Evolutionary conservation across 2,329 filamentous ascomycete species (phyloP).

Genomic region (Neophaeococcomyces mojaviensis): DNA sequence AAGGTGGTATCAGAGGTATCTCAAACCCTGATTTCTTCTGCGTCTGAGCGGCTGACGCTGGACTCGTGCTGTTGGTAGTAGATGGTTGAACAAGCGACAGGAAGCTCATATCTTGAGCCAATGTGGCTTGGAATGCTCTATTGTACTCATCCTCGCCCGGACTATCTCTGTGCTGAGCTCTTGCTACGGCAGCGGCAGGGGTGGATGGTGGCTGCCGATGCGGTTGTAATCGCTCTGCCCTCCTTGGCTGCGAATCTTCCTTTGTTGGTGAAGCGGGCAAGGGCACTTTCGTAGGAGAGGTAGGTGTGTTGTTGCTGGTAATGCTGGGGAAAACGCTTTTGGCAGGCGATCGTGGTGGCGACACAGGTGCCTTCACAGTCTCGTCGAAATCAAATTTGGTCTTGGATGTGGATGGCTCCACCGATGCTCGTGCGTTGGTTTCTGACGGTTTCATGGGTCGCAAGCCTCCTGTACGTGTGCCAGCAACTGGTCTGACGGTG

Average conservation of each 20-base stretch:
- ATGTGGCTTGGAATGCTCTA: constrained; percentile 33
- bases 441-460: constrained; percentile 72
- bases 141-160: constrained; percentile 35
- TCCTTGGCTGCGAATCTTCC: constrained; percentile 45
- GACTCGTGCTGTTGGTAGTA: constrained; percentile 18
- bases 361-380: constrained; percentile 41
- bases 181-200: constrained; percentile 36
- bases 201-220: constrained; percentile 38
- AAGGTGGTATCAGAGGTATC: constrained; percentile 29
- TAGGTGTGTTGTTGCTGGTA: constrained; percentile 25
- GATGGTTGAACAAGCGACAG: constrained; percentile 28
- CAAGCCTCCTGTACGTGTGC: constrained; percentile 56
- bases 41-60: constrained; percentile 12
- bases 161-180: constrained; percentile 32
- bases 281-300: constrained; percentile 54
- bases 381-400: constrained; percentile 29
- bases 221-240: constrained; percentile 19
- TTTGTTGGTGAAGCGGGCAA: constrained; percentile 55
- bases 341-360: constrained; percentile 52
- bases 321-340: constrained; percentile 37
- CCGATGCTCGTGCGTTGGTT: constrained; percentile 62
- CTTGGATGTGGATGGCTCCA: constrained; percentile 40
- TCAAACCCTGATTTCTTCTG: constrained; percentile 26
- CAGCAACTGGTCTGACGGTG: constrained; percentile 74
- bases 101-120: constrained; percentile 35